phyloP scores from a whole-genome alignment of 2,329 filamentous ascomycete genomes.

The Aspergillus japonicus region DNA sequence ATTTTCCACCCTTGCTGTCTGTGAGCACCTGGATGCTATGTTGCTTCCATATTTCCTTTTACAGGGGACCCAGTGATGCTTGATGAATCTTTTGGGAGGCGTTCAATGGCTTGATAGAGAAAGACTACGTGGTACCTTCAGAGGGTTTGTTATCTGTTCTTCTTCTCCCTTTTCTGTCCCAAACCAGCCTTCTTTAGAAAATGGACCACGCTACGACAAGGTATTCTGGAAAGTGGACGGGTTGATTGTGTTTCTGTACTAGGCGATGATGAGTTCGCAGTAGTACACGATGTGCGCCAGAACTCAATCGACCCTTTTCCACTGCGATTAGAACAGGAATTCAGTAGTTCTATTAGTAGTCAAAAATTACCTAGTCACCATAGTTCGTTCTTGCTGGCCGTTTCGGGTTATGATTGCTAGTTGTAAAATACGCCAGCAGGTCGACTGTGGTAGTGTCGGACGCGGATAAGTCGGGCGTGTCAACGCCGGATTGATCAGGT shows the following conservation, averaged over 20 bases:
- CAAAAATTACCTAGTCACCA: no score
- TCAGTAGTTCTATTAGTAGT: no score
- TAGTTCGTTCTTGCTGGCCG: no score
- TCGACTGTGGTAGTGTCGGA: not conserved
- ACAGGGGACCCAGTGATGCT: constrained; percentile 11
- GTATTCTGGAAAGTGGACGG: not conserved
- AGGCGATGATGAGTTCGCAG: no score
- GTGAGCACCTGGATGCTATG: constrained; percentile 10
- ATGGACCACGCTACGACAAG: not conserved
- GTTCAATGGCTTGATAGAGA: constrained; percentile 34
- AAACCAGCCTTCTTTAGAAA: constrained; percentile 9
- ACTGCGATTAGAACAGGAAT: no score
- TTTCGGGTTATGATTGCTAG: no score
- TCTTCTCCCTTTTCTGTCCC: constrained; percentile 19
- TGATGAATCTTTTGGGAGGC: constrained; percentile 25
- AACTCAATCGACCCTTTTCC: no score
- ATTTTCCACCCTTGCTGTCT: constrained; percentile 11
- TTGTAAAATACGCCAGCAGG: no score
- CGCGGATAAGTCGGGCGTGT: not conserved
- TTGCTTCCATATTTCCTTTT: constrained; percentile 7
- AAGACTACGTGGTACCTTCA: constrained; percentile 19
- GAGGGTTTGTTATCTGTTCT: constrained; percentile 16
- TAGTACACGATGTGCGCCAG: no score
- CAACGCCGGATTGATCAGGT: constrained; percentile 13
- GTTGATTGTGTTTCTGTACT: no score